Percentiles rank a stretch among this genome's conserved stretches.
Evolutionary conservation across 805 yeast species (phyloP).

Genomic region (Kazachstania bromeliacearum): DNA sequence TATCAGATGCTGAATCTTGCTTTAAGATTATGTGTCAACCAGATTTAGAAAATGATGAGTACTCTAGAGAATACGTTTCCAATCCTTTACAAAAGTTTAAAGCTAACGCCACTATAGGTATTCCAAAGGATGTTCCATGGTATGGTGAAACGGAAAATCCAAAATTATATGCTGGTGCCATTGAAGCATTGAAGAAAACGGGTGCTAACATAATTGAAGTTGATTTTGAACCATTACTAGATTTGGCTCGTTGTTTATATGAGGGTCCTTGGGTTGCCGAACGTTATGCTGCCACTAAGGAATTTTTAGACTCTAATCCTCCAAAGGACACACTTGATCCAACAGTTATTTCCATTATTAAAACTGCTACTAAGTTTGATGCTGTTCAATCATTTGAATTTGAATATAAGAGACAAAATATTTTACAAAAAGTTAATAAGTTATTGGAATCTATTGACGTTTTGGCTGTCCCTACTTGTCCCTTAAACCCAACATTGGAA

Average conservation of each 20-base stretch:
- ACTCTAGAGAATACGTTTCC: conserved; percentile 65
- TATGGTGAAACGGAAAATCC: conserved; percentile 76
- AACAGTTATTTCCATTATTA: conserved; percentile 66
- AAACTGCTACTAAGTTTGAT: conserved; percentile 63
- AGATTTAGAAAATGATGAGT: conserved; percentile 64
- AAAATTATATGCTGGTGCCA: conserved; percentile 51
- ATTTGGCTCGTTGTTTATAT: conserved; percentile 77
- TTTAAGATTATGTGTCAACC: conserved; percentile 63
- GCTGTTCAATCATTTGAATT: conserved; percentile 79
- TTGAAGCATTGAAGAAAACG: conserved; percentile 40
- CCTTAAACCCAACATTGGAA: conserved; percentile 75
- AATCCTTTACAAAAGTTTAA: conserved; percentile 56
- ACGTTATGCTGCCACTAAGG: conserved; percentile 74
- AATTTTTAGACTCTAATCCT: conserved; percentile 61
- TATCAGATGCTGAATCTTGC: conserved; percentile 74
- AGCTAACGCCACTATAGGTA: conserved; percentile 55
- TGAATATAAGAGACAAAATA: conserved; percentile 80
- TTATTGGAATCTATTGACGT: conserved; percentile 58
- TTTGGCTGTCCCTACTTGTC: conserved; percentile 86
- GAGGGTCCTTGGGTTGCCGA: conserved; percentile 99
- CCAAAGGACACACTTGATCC: conserved; percentile 71
- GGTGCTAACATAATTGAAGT: conserved; percentile 54
- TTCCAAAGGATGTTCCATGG: conserved; percentile 70
- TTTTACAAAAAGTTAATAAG: conserved; percentile 53
- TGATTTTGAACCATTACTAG: conserved; percentile 68